Evolutionary conservation across 208 protist species (phyloP), one percentile per base, ranked within the genome.

Genomic region (Trypanosoma boissoni): DNA sequence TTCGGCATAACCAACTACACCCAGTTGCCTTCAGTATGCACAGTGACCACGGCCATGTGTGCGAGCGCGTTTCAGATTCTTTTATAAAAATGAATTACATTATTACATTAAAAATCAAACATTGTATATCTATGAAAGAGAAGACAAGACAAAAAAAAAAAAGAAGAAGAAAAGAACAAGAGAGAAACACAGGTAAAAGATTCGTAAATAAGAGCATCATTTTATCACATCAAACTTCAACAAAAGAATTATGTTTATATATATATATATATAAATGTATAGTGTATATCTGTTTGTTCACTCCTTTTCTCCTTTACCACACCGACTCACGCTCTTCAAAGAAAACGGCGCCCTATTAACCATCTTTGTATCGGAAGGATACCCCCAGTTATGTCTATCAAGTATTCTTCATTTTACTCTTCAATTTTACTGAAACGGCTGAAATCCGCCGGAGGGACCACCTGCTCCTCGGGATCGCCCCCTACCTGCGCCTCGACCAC

Each of bases 361-460:
- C n/a, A n/a, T n/a, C n/a, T n/a, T n/a, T n/a, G n/a, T 16, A 39
- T 16, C 34, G 34, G 34, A 39, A 12, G 6, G 34, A 16, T 12
- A 39, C 34, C 44, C 44, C 44, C 12, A 6, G 9, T 50, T 29
- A 32, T 6, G 6, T 29, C 12, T 6, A 50, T 39, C 27, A 6
- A n/a, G n/a, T n/a, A n/a, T n/a, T n/a, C n/a, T n/a, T n/a, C n/a
- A n/a, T n/a, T n/a, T n/a, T n/a, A n/a, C n/a, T n/a, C n/a, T n/a
- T n/a, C n/a, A n/a, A n/a, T n/a, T 32, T 64, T 70, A 78, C 43
- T 83, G 72, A 36, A 73, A 86, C 0, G 79, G 79, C 57, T 86
- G 79, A 54, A 80, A 86, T 41, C 68, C 68, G 41, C 74, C 74
- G 0, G 69, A 48, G 7, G 62, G 53, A 29, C 76, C 64, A 20